Evolutionary conservation across 1,284 basidiomycete genomes (phyloP).

Genomic region (Ustilago sp.): DNA sequence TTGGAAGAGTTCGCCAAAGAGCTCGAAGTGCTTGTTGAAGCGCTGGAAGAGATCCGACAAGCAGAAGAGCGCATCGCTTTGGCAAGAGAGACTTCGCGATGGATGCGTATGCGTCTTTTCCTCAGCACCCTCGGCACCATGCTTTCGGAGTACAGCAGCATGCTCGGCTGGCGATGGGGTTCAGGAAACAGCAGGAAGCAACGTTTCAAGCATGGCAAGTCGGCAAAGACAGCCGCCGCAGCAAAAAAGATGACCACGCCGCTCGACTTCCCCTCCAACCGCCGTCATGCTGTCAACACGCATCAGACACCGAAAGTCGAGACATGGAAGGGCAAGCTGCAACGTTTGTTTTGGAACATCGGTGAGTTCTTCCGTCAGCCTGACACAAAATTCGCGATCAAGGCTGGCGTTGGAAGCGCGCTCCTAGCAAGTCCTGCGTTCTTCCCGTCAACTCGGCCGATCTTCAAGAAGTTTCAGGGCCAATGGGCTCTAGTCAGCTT

Average conservation of each 20-base stretch:
- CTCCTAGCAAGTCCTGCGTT: conserved; percentile 87
- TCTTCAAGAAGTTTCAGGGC: conserved; percentile 84
- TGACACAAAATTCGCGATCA: conserved; percentile 87
- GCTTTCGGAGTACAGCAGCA: conserved; percentile 23
- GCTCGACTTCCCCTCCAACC: conserved; percentile 80
- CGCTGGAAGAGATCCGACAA: conserved; percentile 49
- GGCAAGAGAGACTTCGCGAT: conserved; percentile 38
- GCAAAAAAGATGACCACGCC: conserved; percentile 73
- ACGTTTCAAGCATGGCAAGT: conserved; percentile 8
- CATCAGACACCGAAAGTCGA: conserved; percentile 78
- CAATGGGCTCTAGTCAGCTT: conserved; percentile 93
- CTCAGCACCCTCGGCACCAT: conserved; percentile 19
- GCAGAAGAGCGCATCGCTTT: conserved; percentile 48
- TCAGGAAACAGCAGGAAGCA: not conserved
- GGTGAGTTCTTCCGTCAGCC: conserved; percentile 79
- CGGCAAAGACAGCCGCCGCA: not conserved
- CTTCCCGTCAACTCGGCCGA: conserved; percentile 79
- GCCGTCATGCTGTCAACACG: conserved; percentile 84
- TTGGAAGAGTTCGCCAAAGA: conserved; percentile 64
- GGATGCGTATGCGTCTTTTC: conserved; percentile 37
- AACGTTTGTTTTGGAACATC: conserved; percentile 79
- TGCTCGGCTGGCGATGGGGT: conserved; percentile 46
- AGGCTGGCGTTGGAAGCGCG: conserved; percentile 79
- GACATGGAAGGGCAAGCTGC: conserved; percentile 51
- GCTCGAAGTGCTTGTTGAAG: conserved; percentile 48